Percentiles rank a stretch among this genome's conserved stretches.
Conservation (phyloP, 345 rosid species). For the Angophora floribunda region DNA sequence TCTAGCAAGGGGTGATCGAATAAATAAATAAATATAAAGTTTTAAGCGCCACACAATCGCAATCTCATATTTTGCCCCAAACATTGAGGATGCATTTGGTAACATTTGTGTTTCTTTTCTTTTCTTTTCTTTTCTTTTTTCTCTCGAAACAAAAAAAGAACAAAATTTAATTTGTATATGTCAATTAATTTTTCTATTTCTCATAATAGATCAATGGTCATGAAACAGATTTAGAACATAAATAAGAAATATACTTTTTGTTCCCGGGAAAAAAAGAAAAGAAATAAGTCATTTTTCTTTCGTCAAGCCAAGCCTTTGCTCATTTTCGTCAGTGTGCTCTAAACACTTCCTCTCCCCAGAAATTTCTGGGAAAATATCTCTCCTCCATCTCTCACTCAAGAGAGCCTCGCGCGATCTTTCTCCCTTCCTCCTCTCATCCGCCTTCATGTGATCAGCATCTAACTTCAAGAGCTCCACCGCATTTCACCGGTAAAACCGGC, state of each 20-base stretch:
- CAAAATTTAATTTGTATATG: no score
- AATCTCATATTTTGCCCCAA: neutral
- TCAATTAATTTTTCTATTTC: no score
- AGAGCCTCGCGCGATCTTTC: neutral
- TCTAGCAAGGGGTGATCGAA: neutral
- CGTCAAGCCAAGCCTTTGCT: neutral
- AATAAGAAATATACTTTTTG: no score
- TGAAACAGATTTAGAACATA: neutral
- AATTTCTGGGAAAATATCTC: neutral
- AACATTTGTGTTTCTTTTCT: no score
- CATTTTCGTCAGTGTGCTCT: neutral
- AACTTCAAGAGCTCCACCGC: neutral
- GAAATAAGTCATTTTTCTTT: neutral
- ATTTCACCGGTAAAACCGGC: neutral
- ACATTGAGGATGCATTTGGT: no score
- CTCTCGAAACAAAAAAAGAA: no score
- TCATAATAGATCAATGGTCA: rapidly evolving
- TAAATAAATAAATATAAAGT: no score
- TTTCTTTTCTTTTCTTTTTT: rapidly evolving
- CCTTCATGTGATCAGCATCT: neutral
- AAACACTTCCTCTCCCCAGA: neutral
- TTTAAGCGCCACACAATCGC: rapidly evolving
- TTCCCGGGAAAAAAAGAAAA: neutral
- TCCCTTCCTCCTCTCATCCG: neutral
- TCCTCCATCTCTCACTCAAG: neutral